These are phyloP conservation scores for Detonula confervacea DNA, from an alignment of 352 stramenopile genomes.

Conservation along the genomic window DNA sequence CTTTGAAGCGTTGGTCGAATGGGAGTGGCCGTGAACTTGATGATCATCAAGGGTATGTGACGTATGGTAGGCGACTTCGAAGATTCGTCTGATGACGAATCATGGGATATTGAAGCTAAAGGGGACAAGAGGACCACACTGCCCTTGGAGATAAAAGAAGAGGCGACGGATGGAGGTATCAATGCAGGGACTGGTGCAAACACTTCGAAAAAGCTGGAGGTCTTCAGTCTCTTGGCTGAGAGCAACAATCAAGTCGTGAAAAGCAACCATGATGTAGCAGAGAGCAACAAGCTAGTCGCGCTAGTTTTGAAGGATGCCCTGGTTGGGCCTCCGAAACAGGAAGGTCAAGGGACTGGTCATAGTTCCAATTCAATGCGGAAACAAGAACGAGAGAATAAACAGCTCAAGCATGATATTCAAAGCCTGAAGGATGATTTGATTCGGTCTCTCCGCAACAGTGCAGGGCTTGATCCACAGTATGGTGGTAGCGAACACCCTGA, in stretches of 20 bases:
- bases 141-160: neutral
- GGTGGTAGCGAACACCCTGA: neutral
- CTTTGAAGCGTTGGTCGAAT: neutral
- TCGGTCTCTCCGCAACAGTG: slow-evolving; percentile 5
- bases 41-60: neutral
- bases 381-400: slow-evolving; percentile 3
- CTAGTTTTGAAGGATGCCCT: no score
- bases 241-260: neutral
- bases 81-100: neutral
- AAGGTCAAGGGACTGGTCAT: neutral
- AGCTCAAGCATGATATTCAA: slow-evolving; percentile 9
- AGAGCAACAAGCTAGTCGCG: neutral
- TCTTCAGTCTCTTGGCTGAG: neutral
- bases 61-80: neutral
- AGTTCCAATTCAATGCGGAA: neutral
- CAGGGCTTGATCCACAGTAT: neutral
- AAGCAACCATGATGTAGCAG: neutral
- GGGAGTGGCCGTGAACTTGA: no score
- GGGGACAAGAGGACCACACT: neutral
- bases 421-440: slow-evolving; percentile 17
- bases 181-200: neutral
- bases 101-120: neutral
- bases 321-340: no score
- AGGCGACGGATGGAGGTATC: neutral
- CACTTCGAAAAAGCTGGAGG: neutral